Evolutionary conservation across 1,284 basidiomycete species (phyloP), one percentile per base, ranked within the genome.

Genomic region (Cystobasidiaceae sp.): DNA sequence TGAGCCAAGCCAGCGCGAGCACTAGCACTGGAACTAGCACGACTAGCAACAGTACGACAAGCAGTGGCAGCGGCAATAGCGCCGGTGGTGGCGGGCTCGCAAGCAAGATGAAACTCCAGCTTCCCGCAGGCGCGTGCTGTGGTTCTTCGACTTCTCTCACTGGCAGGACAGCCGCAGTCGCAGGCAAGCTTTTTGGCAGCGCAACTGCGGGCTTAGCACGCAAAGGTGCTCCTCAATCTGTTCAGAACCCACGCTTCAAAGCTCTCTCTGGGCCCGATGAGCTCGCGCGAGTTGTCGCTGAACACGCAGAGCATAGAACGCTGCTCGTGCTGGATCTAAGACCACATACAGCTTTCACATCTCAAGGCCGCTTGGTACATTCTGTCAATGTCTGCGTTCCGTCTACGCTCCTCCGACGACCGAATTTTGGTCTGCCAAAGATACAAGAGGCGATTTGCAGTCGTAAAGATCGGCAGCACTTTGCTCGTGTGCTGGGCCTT

Each of bases 371-470:
- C 55, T 71, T 93, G 30, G 82, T 82, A 30, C 73, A 79, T 44
- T 87, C 93, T n/a, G 81, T 96, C 68, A 91, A 90, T 44, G 83
- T 97, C 64, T 90, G 90, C 49, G 89, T 96, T 4, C 93, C 93
- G 0, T 93, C 92, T 3, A 97, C 93, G 0, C 84, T 97, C 27
- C 86, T 98, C 73, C 91, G 91, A 68, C 85, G 92, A 0, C 90
- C 90, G 0, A 81, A 85, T 5, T 93, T 90, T 78, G 86, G 86
- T 27, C 81, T 93, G 8, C 80, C 84, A 33, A 86, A 85, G 46
- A 81, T 94, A 11, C 78, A 82, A 1, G 83, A 84, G 27, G 91
- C 92, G 86, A 82, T 94, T 17, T 82, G 85, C 3, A 83, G 84
- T 0, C 66, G 78, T 4, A 73, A 80, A 0, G 82, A 86, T n/a